Evolutionary conservation across 129 eudicot species (phyloP), one percentile per base, ranked within the genome.

Genomic region (Flaveria bidentis): DNA sequence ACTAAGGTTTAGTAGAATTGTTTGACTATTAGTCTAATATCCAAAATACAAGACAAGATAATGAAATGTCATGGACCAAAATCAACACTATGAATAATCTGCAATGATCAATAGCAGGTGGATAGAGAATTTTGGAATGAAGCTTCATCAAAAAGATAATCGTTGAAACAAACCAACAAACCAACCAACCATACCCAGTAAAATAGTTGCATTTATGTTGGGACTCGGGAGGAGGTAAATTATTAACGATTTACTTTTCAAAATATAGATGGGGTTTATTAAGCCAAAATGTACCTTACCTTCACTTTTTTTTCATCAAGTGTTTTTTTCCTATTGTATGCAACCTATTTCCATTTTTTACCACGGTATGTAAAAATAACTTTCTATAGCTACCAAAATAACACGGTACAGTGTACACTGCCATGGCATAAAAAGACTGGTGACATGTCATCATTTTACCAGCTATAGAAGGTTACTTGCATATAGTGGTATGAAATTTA

Each of bases 1-100:
- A 26, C 18, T 62, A 3, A 36, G 39, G 66, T 62, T 26, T 12
- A 62, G 44, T 50, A 30, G 62, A 60, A 15, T 23, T 69, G 22
- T 46, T 69, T 22, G 71, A 17, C 6, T 51, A 71, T n/a, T 28
- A 30, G 17, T 30, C 45, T 51, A 71, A 30, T 51, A 71, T 71
- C 64, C 22, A 71, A 28, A 52, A 9, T 71, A 30, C 76, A 71
- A 28, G 49, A 28, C 30, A 71, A 16, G 18, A 64, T 62, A 64
- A 64, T 30, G 3, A 64, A 33, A 33, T 47, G 17, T 28, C 13
- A 69, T 69, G 11, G 41, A 23, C 20, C 56, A 69, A 45, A 41
- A 22, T 46, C 73, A 46, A 45, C 6, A 22, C 20, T 46, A 70
- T 70, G 23, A 46, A 49, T 9, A 13, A 22, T 14, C 33, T 68